Evolutionary conservation across 305 asterid genomes (phyloP).

Genomic region (Fraxinus angustifolia): DNA sequence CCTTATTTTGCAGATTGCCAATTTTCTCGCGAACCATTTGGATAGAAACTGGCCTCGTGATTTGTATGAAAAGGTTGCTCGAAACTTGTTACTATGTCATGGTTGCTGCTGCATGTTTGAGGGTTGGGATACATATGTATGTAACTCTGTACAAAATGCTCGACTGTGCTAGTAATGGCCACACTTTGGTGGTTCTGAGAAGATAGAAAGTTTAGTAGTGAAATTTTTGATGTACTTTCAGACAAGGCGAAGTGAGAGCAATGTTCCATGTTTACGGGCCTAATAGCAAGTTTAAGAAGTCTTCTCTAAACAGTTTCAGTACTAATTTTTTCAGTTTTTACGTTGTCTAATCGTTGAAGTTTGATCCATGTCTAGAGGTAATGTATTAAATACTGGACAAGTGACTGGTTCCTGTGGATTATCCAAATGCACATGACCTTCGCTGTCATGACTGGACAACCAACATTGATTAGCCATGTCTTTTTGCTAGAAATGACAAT

Average conservation of each 20-base stretch:
- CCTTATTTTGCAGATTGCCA: slow-evolving; percentile 63
- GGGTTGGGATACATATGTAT: background rate
- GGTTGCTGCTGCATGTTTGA: background rate
- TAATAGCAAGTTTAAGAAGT: background rate
- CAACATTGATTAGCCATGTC: background rate
- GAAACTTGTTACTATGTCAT: slow-evolving; percentile 47
- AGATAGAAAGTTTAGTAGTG: background rate
- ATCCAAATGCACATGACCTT: background rate
- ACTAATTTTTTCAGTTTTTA: background rate
- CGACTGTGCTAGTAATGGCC: background rate
- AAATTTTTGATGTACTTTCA: background rate
- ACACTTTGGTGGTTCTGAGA: background rate
- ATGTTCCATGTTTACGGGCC: background rate
- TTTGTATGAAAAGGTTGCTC: slow-evolving; percentile 76
- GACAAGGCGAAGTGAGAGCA: background rate
- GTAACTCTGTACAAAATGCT: background rate
- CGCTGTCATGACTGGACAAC: background rate
- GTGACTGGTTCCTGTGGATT: background rate
- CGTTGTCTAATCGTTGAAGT: background rate
- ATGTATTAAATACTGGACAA: background rate
- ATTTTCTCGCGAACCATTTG: slow-evolving; percentile 80
- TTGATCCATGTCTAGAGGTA: background rate
- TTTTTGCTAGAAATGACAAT: background rate
- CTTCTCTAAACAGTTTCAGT: background rate
- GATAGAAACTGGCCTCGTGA: slow-evolving; percentile 88